Evolutionary conservation across 2,329 filamentous ascomycete genomes (phyloP), one percentile per base, ranked within the genome.

Genomic region (Fusarium nodosum): DNA sequence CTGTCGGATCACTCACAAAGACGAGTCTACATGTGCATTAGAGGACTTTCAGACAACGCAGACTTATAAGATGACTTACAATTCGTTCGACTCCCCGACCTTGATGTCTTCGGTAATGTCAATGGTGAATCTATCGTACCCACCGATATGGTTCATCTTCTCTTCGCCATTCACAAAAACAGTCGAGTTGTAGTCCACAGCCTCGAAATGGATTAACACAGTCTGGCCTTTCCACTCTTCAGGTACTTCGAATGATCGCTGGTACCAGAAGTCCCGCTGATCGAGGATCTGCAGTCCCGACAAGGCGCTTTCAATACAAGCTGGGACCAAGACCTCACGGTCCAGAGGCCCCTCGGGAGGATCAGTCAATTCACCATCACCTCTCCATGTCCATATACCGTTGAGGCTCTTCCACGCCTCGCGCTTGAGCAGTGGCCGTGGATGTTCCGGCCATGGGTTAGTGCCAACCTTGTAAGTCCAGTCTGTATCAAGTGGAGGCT

Each of bases 1-100:
- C 90, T 0, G 90, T 92, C 0, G 90, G 90, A 64, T 93, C 90
- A 55, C 87, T 86, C 0, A 91, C 89, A 70, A 88, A 89, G 3
- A 92, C 53, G 1, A 67, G 66, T 15, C 66, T 69, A 8, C 0
- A 1, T 2, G 4, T 0, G 11, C 18, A 12, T 67, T 10, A 63
- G 39, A n/a, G 6, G 3, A 16, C 12, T 7, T 4, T 4, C 2
- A 9, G 3, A 10, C 2, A 15, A 1, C 5, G 4, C 12, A 1
- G 2, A 3, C 2, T 12, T 0, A 3, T 7, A 4, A 2, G 2
- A 2, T 4, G 5, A 41, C 57, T 50, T 7, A 69, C 66, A 69
- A 18, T 12, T 67, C 50, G 34, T 69, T 69, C 2, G 66, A 64
- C 11, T 39, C 22, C 1, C 62, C 66, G 18, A 69, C 56, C 10